Evolutionary conservation across 306 rosid genomes (phyloP), one percentile per base, ranked within the genome.

Genomic region (Malus orientalis): DNA sequence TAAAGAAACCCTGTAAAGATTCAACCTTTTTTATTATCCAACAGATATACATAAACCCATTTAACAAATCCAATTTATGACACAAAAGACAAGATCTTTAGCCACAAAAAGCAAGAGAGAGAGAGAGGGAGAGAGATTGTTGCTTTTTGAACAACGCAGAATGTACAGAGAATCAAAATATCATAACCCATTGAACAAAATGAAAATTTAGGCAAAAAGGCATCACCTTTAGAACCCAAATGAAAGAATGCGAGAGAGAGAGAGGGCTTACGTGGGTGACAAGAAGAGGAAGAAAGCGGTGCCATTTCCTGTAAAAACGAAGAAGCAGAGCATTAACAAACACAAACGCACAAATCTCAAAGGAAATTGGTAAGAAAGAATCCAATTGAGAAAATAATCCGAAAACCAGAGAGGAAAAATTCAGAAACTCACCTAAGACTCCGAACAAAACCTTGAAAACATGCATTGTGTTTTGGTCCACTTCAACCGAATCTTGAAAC

Each of bases 241-340:
- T 49, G 55, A 49, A 49, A 49, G 55, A 15, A 15, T 49, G 19
- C 15, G 49, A 49, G 54, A 49, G 59, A 42, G 73, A 29, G 9
- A 20, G 68, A 32, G 38, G 55, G 69, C 88, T 32, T 90, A 95
- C 99, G 79, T 75, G 27, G 99, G 99, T 29, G 99, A 70, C 81
- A 95, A 81, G 93, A 91, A 95, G 88, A 95, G 99, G 86, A 95
- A 95, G 69, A 95, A 74, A 79, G 97, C 99, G 9, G 91, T 83
- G 30, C 77, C 96, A 87, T 95, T 95, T 53, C 99, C 99, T 95
- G 86, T 29, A 74, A 13, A 44, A 20, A 66, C 8, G 55, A 54
- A 29, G 27, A 33, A 1, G 20, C 6, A 14, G 10, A 65, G 67
- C 68, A 51, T 70, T 7, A 63, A 14, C 42, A 38, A 27, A 30